Conservation (phyloP, 2,329 filamentous ascomycete species). For the Xylariaceae sp. region DNA sequence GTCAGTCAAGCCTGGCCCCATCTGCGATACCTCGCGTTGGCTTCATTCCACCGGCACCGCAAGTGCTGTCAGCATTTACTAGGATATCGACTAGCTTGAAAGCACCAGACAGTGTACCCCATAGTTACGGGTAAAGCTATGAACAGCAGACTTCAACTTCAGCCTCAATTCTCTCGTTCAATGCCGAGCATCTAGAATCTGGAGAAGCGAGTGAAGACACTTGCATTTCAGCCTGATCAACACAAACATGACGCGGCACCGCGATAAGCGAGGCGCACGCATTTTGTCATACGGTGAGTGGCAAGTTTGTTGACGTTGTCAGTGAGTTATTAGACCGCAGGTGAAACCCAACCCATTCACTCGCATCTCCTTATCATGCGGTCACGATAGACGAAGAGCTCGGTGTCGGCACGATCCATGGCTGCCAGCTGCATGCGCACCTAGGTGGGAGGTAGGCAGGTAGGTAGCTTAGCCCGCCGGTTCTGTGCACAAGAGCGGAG, state of each 20-base stretch:
- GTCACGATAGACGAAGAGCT: not conserved
- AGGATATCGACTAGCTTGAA: not conserved
- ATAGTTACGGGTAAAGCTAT: not conserved
- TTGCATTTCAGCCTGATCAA: constrained; percentile 22
- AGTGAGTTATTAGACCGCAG: not conserved
- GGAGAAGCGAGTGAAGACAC: constrained; percentile 17
- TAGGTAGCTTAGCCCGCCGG: not conserved
- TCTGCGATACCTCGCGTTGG: not conserved
- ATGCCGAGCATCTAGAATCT: constrained; percentile 26
- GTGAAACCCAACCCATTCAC: not conserved
- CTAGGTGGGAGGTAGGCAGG: no score
- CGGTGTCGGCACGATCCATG: not conserved
- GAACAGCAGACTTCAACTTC: constrained; percentile 13
- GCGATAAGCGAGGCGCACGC: constrained; percentile 20
- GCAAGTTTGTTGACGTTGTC: not conserved
- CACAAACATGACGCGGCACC: constrained; percentile 4
- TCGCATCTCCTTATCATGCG: not conserved
- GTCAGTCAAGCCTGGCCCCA: not conserved
- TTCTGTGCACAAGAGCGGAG: not conserved
- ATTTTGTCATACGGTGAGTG: not conserved
- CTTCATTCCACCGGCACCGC: not conserved
- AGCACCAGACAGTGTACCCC: not conserved
- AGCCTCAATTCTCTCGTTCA: constrained; percentile 25
- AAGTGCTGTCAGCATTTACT: no score
- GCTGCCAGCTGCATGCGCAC: no score